phyloP scores from a whole-genome alignment of 2,329 filamentous ascomycete genomes.

The Exophiala spinifera region DNA sequence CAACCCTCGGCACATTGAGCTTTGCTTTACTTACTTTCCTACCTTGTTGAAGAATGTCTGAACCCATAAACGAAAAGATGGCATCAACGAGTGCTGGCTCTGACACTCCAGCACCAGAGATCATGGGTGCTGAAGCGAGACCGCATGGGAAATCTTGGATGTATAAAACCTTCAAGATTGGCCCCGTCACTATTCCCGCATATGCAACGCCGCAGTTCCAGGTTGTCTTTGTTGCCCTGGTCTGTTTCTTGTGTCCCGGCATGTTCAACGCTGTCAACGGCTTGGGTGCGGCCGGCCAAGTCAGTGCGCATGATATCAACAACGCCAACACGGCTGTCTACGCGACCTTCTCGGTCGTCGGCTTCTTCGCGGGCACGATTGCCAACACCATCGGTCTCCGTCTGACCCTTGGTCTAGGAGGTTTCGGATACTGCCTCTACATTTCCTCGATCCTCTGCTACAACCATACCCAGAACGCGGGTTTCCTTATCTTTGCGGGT shows the following conservation, averaged over 20 bases:
- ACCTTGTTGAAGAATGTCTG: slow-evolving; percentile 12
- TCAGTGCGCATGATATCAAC: slow-evolving; percentile 58
- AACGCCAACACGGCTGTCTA: slow-evolving; percentile 69
- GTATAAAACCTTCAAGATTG: slow-evolving; percentile 61
- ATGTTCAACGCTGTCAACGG: slow-evolving; percentile 69
- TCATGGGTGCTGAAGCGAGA: slow-evolving; percentile 5
- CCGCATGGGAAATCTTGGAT: slow-evolving; percentile 54
- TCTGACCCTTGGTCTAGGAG: slow-evolving; percentile 33
- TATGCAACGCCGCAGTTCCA: slow-evolving; percentile 73
- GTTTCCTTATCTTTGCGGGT: slow-evolving; percentile 41
- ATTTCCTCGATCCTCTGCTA: slow-evolving; percentile 40
- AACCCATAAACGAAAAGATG: slow-evolving; percentile 27
- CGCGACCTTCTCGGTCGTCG: slow-evolving; percentile 60
- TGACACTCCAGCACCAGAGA: slow-evolving; percentile 19
- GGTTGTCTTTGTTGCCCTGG: slow-evolving; percentile 66
- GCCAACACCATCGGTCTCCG: slow-evolving; percentile 35
- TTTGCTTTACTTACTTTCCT: neutral
- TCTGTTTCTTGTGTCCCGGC: slow-evolving; percentile 69
- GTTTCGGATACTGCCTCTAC: slow-evolving; percentile 37
- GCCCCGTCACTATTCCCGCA: slow-evolving; percentile 56
- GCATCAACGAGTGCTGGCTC: slow-evolving; percentile 15
- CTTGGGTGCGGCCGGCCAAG: slow-evolving; percentile 62
- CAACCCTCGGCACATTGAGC: neutral
- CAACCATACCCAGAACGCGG: slow-evolving; percentile 39
- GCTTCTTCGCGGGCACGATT: slow-evolving; percentile 52